Conservation (phyloP, 2,329 filamentous ascomycete genomes). For the Fusarium brevicatenulatum region DNA sequence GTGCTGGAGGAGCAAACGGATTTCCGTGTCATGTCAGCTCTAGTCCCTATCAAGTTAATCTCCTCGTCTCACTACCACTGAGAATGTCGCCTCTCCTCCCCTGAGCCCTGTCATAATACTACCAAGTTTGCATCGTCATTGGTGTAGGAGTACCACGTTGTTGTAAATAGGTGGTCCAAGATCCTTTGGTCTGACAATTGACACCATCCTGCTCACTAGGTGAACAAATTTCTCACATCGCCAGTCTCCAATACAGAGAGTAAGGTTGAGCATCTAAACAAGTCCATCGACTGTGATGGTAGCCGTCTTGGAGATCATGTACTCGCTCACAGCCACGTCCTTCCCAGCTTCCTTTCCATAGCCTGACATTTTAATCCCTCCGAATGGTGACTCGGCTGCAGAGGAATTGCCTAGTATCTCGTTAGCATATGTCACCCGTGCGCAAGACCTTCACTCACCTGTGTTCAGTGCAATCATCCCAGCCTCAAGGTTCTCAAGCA, state of each 20-base stretch:
- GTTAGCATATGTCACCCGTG: neutral
- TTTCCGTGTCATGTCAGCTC: neutral
- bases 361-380: slow-evolving; percentile 31
- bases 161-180: neutral
- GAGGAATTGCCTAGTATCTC: slow-evolving; percentile 37
- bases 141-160: neutral
- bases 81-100: neutral
- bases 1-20: neutral
- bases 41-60: neutral
- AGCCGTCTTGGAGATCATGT: slow-evolving; percentile 53
- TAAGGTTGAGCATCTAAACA: neutral
- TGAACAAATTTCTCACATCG: neutral
- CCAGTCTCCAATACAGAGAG: neutral
- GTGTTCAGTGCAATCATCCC: slow-evolving; percentile 36
- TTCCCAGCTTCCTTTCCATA: slow-evolving; percentile 49
- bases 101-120: neutral
- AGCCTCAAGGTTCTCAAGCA: slow-evolving; percentile 32
- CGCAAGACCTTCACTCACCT: neutral
- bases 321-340: slow-evolving; percentile 55
- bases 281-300: slow-evolving; percentile 5
- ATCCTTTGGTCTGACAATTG: neutral
- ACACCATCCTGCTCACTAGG: too few species aligned
- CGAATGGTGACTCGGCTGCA: slow-evolving; percentile 52
- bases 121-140: neutral
- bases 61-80: too few species aligned